These are phyloP conservation scores for Solanum dulcamara DNA, from an alignment of 257 asterid species.

Conservation along the genomic window DNA sequence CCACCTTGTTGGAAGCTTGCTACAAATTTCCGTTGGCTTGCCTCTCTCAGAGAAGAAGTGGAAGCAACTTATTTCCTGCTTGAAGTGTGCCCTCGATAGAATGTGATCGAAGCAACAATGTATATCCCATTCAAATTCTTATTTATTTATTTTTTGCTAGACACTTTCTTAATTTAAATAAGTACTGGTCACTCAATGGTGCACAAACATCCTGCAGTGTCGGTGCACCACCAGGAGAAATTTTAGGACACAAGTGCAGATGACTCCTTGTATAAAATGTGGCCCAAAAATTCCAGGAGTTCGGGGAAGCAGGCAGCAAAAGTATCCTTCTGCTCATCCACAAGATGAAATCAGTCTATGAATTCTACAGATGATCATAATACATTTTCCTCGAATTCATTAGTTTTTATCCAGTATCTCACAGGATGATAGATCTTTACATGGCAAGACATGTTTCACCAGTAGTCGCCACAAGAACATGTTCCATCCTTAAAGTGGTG, in stretches of 20 bases:
- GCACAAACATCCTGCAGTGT: background rate
- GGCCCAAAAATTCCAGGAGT: background rate
- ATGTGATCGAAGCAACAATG: background rate
- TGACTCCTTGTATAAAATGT: background rate
- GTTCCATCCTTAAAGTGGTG: conserved; percentile 53
- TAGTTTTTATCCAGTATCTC: background rate
- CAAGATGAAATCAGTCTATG: background rate
- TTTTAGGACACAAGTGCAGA: background rate
- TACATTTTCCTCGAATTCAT: background rate
- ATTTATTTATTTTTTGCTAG: background rate
- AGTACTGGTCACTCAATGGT: background rate
- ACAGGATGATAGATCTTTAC: background rate
- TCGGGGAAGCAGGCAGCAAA: background rate
- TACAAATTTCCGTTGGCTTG: background rate
- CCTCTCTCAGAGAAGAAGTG: background rate
- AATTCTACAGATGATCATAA: background rate
- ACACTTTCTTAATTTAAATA: background rate
- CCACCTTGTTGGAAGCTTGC: background rate
- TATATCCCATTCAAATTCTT: background rate
- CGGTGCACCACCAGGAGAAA: background rate
- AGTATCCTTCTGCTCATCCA: background rate
- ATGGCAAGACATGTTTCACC: conserved; percentile 18
- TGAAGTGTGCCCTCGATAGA: too few species aligned
- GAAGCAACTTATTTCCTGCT: background rate
- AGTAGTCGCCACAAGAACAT: conserved; percentile 54